Evolutionary conservation across 1,284 basidiomycete species (phyloP).

Genomic region (Austropuccinia psidii): DNA sequence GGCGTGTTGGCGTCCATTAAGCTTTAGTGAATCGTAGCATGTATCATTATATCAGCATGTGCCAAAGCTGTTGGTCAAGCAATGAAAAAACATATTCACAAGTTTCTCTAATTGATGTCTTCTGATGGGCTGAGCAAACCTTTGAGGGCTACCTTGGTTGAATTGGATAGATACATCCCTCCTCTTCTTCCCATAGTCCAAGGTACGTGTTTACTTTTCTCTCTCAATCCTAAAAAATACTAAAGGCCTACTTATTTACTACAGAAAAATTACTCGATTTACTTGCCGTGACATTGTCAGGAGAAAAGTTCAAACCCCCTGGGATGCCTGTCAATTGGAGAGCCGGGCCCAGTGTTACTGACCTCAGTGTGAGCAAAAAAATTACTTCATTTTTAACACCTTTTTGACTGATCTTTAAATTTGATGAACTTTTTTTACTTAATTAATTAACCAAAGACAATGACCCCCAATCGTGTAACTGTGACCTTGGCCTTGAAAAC

Average conservation of each 20-base stretch:
- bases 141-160: conserved; percentile 72
- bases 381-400: not conserved
- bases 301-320: conserved; percentile 73
- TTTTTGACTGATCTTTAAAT: conserved; percentile 48
- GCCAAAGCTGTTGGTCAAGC: conserved; percentile 92
- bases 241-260: not conserved
- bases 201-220: conserved; percentile 55
- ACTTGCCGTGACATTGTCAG: conserved; percentile 68
- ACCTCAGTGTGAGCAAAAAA: conserved; percentile 14
- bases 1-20: conserved; percentile 77
- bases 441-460: conserved; percentile 11
- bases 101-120: conserved; percentile 95
- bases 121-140: conserved; percentile 86
- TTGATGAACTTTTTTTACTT: conserved; percentile 51
- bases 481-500: conserved; percentile 79
- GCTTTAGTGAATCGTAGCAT: conserved; percentile 77
- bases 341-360: conserved; percentile 27
- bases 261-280: conserved; percentile 77
- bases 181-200: conserved; percentile 87
- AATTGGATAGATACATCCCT: conserved; percentile 80
- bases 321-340: conserved; percentile 55
- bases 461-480: conserved; percentile 45
- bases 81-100: conserved; percentile 88
- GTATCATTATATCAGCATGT: conserved; percentile 92
- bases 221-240: not conserved